These are phyloP conservation scores for Lactifluus hygrophoroides DNA, from an alignment of 768 basidiomycete genomes.

Conservation along the genomic window DNA sequence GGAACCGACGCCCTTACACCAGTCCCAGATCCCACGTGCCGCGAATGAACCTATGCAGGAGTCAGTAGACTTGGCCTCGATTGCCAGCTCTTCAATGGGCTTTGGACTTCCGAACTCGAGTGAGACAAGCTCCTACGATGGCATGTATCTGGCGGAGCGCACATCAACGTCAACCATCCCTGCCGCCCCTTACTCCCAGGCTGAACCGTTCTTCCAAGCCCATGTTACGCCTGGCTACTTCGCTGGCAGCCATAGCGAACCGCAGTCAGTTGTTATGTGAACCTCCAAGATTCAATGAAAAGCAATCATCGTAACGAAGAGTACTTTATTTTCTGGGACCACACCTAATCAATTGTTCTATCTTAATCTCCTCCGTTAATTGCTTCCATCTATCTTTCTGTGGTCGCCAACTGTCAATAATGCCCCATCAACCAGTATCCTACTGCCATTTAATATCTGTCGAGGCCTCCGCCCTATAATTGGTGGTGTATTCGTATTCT, in stretches of 20 bases:
- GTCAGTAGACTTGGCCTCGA: background rate
- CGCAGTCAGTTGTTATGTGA: conserved; percentile 23
- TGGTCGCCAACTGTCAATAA: conserved; percentile 12
- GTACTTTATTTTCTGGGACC: conserved; percentile 8
- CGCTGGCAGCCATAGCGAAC: conserved; percentile 7
- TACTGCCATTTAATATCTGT: conserved; percentile 3
- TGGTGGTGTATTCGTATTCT: conserved; percentile 14
- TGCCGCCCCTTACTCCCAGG: background rate
- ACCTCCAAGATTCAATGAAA: background rate
- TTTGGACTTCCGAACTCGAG: conserved; percentile 14
- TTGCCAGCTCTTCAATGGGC: conserved; percentile 11
- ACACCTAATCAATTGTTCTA: conserved; percentile 5
- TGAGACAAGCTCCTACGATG: conserved; percentile 16
- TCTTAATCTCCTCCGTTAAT: background rate
- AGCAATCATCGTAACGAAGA: conserved; percentile 3
- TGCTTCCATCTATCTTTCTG: conserved; percentile 11
- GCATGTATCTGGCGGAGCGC: conserved; percentile 26
- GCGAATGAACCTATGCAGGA: conserved; percentile 15
- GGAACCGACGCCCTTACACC: conserved; percentile 19
- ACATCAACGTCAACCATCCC: conserved; percentile 24
- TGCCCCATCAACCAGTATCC: conserved; percentile 7
- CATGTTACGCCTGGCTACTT: conserved; percentile 10
- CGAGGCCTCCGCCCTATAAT: background rate
- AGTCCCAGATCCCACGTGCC: conserved; percentile 20
- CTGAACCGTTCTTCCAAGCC: conserved; percentile 2